Conservation (phyloP, 192 early-diverging fungal species). For the Coemansia umbellata region DNA sequence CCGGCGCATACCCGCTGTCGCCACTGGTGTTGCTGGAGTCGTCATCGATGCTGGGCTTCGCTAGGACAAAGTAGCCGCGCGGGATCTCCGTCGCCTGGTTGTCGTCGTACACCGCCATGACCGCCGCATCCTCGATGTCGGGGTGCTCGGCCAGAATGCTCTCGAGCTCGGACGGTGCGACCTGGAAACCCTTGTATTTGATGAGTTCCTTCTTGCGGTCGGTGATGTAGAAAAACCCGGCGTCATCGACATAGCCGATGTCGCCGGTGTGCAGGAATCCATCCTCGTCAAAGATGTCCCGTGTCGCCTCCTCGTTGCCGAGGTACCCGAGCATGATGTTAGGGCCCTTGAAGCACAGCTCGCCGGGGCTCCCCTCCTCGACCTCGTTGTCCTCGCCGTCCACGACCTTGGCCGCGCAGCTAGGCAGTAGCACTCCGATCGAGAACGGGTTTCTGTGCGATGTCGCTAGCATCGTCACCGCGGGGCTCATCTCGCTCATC, state of each 20-base stretch:
- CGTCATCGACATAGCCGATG: slow-evolving; percentile 62
- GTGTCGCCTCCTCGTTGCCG: slow-evolving; percentile 72
- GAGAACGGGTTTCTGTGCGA: slow-evolving; percentile 47
- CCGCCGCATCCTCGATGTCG: slow-evolving; percentile 63
- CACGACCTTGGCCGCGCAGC: slow-evolving; percentile 69
- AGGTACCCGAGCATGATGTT: slow-evolving; percentile 88
- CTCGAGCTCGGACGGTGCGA: slow-evolving; percentile 88
- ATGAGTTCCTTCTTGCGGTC: slow-evolving; percentile 88
- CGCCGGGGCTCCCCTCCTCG: slow-evolving; percentile 65
- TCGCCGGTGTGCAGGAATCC: slow-evolving; percentile 86
- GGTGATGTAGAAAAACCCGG: slow-evolving; percentile 62
- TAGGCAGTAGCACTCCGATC: slow-evolving; percentile 69
- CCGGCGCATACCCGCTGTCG: slow-evolving; percentile 3
- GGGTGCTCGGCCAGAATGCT: slow-evolving; percentile 67
- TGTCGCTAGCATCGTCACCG: slow-evolving; percentile 42
- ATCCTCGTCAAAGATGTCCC: slow-evolving; percentile 64
- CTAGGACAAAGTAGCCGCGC: slow-evolving; percentile 68
- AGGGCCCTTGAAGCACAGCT: slow-evolving; percentile 84
- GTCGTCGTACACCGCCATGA: slow-evolving; percentile 63
- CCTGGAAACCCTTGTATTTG: slow-evolving; percentile 79
- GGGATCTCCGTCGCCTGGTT: slow-evolving; percentile 73
- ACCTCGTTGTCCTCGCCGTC: slow-evolving; percentile 65
- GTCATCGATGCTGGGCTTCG: slow-evolving; percentile 20
- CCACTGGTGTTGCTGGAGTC: slow-evolving; percentile 9
- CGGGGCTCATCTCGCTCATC: slow-evolving; percentile 61